Percentiles rank a stretch among this genome's conserved stretches.
phyloP scores from a whole-genome alignment of 2,329 filamentous ascomycete species.

The Stenocarpella maydis region DNA sequence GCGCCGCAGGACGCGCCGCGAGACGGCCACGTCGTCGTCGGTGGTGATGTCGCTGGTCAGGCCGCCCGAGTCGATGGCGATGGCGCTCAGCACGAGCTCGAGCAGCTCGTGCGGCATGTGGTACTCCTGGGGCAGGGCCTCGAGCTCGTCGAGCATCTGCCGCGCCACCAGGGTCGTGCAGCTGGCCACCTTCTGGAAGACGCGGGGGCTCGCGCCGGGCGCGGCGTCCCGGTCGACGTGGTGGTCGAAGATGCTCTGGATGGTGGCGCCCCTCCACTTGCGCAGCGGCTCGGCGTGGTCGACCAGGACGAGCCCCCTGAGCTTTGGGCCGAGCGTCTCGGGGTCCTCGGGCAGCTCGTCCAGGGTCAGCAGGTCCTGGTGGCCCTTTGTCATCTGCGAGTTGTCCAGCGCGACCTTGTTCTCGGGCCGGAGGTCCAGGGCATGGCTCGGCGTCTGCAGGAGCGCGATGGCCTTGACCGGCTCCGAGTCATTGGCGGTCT shows the following conservation, averaged over 20 bases:
- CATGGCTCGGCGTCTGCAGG: constrained; percentile 54
- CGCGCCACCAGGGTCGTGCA: constrained; percentile 56
- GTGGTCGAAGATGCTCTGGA: constrained; percentile 56
- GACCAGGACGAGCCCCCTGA: constrained; percentile 55
- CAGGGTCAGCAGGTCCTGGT: constrained; percentile 55
- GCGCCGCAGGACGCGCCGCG: constrained; percentile 49
- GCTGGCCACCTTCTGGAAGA: constrained; percentile 53
- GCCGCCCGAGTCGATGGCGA: constrained; percentile 55
- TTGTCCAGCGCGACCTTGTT: constrained; percentile 54
- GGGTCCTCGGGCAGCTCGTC: constrained; percentile 56
- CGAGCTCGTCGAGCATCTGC: constrained; percentile 56
- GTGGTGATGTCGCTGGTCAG: constrained; percentile 47
- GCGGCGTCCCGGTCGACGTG: constrained; percentile 52
- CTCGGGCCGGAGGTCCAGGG: constrained; percentile 55
- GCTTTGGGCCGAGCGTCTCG: constrained; percentile 51
- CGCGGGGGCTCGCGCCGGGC: constrained; percentile 50
- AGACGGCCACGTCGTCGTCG: constrained; percentile 48
- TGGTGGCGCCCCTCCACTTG: constrained; percentile 52
- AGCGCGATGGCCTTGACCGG: constrained; percentile 55
- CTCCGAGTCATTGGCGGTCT: constrained; percentile 50
- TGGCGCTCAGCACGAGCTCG: constrained; percentile 55
- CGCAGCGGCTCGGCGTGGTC: constrained; percentile 53
- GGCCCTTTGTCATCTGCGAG: constrained; percentile 54
- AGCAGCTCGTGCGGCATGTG: constrained; percentile 57
- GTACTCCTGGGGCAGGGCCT: constrained; percentile 52